Evolutionary conservation across 768 basidiomycete genomes (phyloP), one percentile per base, ranked within the genome.

Genomic region (Rhodosporidiobolus sp.): DNA sequence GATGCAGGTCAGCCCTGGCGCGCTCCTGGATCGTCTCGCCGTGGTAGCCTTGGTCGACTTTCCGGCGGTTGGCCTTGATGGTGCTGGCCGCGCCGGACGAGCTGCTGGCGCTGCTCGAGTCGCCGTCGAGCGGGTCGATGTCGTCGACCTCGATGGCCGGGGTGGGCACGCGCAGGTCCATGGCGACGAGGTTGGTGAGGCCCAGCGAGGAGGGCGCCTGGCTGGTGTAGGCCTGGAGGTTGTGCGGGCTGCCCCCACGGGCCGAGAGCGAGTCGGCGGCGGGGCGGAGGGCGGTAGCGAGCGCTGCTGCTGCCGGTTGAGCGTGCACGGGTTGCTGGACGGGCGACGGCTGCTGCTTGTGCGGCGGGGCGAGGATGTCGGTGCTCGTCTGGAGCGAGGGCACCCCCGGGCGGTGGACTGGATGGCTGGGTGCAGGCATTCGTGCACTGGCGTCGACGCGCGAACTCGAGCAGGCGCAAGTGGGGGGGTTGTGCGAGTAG

Each of bases 31-130:
- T 14, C 19, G 72, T 73, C 28, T 72, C 70, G 26, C 74, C 74
- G 16, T 68, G 59, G 74, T 72, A 75, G 1, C 74, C 74, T 55
- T 54, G 58, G 64, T 75, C 74, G 54, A 75, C 63, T 3, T 58
- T 52, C 17, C 38, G 46, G 43, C 63, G 30, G 26, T 35, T 57
- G 12, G 62, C 48, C 62, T 64, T 67, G 43, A 64, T 46, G 1
- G 49, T 34, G 55, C 28, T 63, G 19, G 45, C 63, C 17, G 50
- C 63, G 8, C 30, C 56, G 30, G 17, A 32, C 26, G 32, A 34
- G n/a, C 57, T 32, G 49, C 19, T 54, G 22, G 28, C 43, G 32
- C 57, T 52, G 52, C 59, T 61, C 69, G 64, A 35, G 22, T 49
- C 58, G 57, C 28, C 30, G 10, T n/a, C 43, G 22, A 30, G 32